Base-by-base conservation (phyloP, 345 rosid species). In the Brassica incana region DNA sequence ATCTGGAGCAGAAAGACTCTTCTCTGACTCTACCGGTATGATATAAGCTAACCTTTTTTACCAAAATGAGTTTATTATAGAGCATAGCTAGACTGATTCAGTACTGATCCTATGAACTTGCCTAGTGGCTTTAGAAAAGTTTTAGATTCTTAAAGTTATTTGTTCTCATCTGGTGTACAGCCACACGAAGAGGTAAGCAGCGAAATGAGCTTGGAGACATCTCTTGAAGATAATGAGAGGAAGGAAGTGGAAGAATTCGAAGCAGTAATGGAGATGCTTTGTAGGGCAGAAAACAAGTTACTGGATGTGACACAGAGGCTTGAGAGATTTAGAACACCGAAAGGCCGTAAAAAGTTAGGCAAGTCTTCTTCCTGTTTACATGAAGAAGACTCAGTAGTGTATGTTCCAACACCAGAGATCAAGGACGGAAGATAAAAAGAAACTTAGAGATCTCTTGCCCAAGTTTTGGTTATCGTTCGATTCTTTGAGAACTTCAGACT, bases 401-500 rank as follows among this genome's bases (percentile, higher is more conserved):
- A 85, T 86, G 87, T 95, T 69, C 99, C 97, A 5, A 65, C 82
- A 69, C 97, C 93, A 45, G 89, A 86, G 81, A 72, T 93, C 75
- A 87, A 72, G 81, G 97, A 91, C 80, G 89, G 86, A 6, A 69
- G 6, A 62, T 67, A 69, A 50, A 69, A 30, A 10, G 2, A 16
- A 23, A 38, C 0, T 5, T 11, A 71, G 11, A 23, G 50, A 50
- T 10, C 58, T 27, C 12, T 36, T 73, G 69, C 33, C 73, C 43
- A 73, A 73, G 75, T 80, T 74, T 69, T 52, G 75, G 71, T 80
- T 5, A 23, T 29, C 63, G 35, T 50, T 79, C 69, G 71, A 80
- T 80, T 74, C 61, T 18, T 75, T 68, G 45, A 12, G 38, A 36
- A 16, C 35, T 36, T 38, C 15, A 67, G 71, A 32, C 59, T 68